Evolutionary conservation across 306 rosid genomes (phyloP), one percentile per base, ranked within the genome.

Genomic region (Malus asiatica): DNA sequence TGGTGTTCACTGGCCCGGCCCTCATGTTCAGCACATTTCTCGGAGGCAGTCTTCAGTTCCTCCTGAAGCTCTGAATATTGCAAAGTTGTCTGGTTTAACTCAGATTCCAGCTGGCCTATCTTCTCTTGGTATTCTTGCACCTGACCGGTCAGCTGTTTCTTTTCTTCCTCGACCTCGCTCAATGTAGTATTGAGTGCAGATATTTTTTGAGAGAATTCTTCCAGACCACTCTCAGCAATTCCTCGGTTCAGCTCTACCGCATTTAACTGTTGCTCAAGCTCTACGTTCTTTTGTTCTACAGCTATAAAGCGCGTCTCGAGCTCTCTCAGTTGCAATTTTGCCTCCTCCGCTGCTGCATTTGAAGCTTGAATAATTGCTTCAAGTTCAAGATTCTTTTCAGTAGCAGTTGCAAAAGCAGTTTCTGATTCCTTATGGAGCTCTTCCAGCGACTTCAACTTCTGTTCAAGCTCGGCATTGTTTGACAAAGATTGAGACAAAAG

Each of bases 211-310:
- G 89, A 80, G 52, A 80, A 83, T 64, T 90, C 97, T 76, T 80
- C 61, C 84, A 87, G 68, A 75, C 84, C 95, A 81, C 82, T 87
- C 81, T 92, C 90, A 23, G 95, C 83, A 74, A 70, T 55, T 76
- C 85, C 75, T 78, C 80, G 63, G 45, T 90, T 92, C 76, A 88
- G 80, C 75, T 87, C 88, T 44, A 83, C 82, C 78, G 72, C 73
- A 76, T 82, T 92, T 61, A 90, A 27, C 65, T 92, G 82, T 71
- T 92, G 96, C 84, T 92, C 97, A 78, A 95, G 98, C 87, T 89
- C 95, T 73, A 83, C 81, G 71, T 84, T 90, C 91, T 71, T 90
- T 75, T 92, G 84, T 74, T 92, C 96, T 6, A 78, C 88, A 23
- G 81, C 87, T 72, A 84, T 78, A 80, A 86, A 87, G 38, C 85